These are phyloP conservation scores for Trichophyton rubrum DNA, from an alignment of 2,329 filamentous ascomycete genomes.

Conservation along the genomic window DNA sequence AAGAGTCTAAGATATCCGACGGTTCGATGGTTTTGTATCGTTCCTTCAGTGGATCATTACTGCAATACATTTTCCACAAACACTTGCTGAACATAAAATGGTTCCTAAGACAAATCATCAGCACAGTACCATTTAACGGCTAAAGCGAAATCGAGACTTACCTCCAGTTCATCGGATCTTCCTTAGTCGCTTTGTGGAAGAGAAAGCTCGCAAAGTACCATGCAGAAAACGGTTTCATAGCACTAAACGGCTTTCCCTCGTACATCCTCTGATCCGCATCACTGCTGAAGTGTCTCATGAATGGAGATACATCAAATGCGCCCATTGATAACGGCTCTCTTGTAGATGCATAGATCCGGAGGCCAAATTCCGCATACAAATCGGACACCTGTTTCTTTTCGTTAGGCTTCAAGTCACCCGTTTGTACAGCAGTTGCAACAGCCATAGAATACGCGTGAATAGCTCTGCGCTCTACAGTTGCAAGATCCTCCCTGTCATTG, in stretches of 20 bases:
- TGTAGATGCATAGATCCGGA: constrained; percentile 55
- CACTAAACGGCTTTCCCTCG: constrained; percentile 43
- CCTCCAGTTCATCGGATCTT: constrained; percentile 52
- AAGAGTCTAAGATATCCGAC: constrained; percentile 43
- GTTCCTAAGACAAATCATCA: constrained; percentile 33
- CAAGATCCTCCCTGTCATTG: constrained; percentile 61
- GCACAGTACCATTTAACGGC: constrained; percentile 13
- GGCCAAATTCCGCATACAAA: constrained; percentile 56
- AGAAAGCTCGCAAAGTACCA: constrained; percentile 54
- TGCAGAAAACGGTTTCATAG: constrained; percentile 46
- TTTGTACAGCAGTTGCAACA: constrained; percentile 47
- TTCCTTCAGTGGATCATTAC: constrained; percentile 31
- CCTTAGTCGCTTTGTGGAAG: constrained; percentile 46
- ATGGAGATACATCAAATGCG: constrained; percentile 51
- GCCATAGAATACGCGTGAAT: constrained; percentile 74
- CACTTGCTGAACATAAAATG: constrained; percentile 61
- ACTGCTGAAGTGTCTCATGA: constrained; percentile 48
- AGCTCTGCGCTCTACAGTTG: constrained; percentile 62
- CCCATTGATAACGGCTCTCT: constrained; percentile 56
- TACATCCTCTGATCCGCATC: constrained; percentile 43
- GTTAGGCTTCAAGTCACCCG: constrained; percentile 42
- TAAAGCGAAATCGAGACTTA: constrained; percentile 24
- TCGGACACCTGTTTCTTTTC: constrained; percentile 48
- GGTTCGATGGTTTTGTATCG: constrained; percentile 24
- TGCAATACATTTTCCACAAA: constrained; percentile 56